Evolutionary conservation across 768 basidiomycete genomes (phyloP).

Genomic region (Mycena kentingensis): DNA sequence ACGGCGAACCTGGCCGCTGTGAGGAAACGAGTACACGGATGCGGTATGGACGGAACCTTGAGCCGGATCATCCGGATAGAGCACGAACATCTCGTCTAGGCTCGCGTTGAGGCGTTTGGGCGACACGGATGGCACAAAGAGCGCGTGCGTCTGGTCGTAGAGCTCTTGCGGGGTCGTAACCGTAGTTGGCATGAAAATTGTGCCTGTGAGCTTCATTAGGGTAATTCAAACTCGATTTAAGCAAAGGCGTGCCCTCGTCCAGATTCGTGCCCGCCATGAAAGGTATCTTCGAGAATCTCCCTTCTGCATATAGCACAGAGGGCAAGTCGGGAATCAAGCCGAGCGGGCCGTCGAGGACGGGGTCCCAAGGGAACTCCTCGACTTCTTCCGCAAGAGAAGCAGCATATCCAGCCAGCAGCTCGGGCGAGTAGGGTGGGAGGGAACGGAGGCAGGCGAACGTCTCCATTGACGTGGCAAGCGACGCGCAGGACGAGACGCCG

Average conservation of each 20-base stretch:
- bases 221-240: neutral
- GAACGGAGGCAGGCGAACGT: constrained; percentile 35
- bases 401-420: constrained; percentile 32
- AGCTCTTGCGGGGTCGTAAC: constrained; percentile 30
- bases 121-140: constrained; percentile 30
- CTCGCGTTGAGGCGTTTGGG: constrained; percentile 17
- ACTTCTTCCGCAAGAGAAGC: constrained; percentile 24
- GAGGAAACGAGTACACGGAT: neutral
- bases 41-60: constrained; percentile 12
- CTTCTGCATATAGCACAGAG: constrained; percentile 33
- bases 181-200: constrained; percentile 27
- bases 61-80: constrained; percentile 46
- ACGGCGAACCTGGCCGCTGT: constrained; percentile 39
- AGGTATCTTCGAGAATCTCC: constrained; percentile 41
- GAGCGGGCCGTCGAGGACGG: constrained; percentile 42
- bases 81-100: constrained; percentile 30
- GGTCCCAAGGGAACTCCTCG: constrained; percentile 34
- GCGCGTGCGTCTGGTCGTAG: constrained; percentile 18
- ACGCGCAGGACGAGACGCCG: constrained; percentile 31
- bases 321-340: constrained; percentile 44
- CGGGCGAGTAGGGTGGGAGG: constrained; percentile 32
- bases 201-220: constrained; percentile 28
- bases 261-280: constrained; percentile 47
- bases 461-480: constrained; percentile 28
- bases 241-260: constrained; percentile 43